Evolutionary conservation across 2,329 filamentous ascomycete species (phyloP), one percentile per base, ranked within the genome.

Genomic region (Aphanoascus verrucosus): DNA sequence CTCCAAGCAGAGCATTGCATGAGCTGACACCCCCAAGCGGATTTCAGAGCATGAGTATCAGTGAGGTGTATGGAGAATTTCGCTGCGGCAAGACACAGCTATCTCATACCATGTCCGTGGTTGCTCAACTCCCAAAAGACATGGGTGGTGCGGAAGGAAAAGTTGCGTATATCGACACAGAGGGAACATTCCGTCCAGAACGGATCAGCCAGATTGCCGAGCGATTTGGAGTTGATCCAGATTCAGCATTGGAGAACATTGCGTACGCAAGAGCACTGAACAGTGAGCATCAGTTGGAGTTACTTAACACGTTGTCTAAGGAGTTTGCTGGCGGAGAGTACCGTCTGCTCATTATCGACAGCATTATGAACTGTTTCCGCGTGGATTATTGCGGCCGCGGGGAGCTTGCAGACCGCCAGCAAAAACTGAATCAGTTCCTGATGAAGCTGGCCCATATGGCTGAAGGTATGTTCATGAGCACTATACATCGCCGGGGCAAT

Each of bases 21-120:
- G 32, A 40, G 37, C 20, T 50, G 40, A 51, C 42, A 15, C 4
- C 9, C 3, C 28, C 40, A 15, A 82, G 80, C 57, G 82, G 82
- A 20, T 85, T 85, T 59, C 80, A 84, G 65, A 85, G 81, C 42
- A 81, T 82, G 78, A 84, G 81, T 62, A 83, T 85, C 64, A 84
- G 78, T 59, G 82, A 72, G 58, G 69, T 71, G 43, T 71, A 69
- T 54, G 69, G 67, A 19, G 68, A 71, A 57, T 71, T 71, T 56
- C 67, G 69, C 48, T 85, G 82, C 63, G 82, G 83, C 55, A 86
- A 86, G 69, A 85, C 82, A 15, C 83, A 86, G 64, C 71, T 86
- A 28, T 81, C 79, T 3, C 83, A 85, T 63, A 86, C 83, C 4
- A 80, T 85, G 74, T 80, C 80, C 41, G 82, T 85, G 35, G 75